Conservation (phyloP, 1,284 basidiomycete genomes). For the Psilocybe mexicana region DNA sequence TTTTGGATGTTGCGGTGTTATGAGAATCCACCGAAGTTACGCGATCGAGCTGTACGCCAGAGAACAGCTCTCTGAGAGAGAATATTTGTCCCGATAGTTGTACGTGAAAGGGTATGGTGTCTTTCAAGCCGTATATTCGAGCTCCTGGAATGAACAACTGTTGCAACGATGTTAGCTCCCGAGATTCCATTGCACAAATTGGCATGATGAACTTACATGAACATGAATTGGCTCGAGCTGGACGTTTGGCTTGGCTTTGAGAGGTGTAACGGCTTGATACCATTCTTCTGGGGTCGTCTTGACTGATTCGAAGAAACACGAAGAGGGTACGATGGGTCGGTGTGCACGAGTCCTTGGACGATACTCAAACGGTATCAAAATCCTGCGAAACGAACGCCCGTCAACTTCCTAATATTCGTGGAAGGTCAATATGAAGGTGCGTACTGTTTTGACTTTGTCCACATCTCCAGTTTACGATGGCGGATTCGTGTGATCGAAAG, state of each 20-base stretch:
- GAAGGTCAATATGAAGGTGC: conserved; percentile 11
- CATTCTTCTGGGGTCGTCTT: conserved; percentile 65
- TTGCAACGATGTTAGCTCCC: conserved; percentile 4
- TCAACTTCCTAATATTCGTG: background rate
- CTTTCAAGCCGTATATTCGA: conserved; percentile 51
- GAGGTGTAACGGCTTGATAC: conserved; percentile 48
- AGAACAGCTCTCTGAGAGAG: conserved; percentile 44
- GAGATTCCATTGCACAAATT: background rate
- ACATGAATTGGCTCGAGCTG: conserved; percentile 41
- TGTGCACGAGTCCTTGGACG: conserved; percentile 54
- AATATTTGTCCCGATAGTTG: conserved; percentile 50
- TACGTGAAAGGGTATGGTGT: conserved; percentile 62
- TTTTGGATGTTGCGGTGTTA: conserved; percentile 14
- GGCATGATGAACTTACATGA: conserved; percentile 42
- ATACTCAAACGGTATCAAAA: conserved; percentile 45
- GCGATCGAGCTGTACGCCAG: conserved; percentile 24
- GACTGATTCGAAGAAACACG: conserved; percentile 46
- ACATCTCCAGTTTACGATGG: conserved; percentile 37
- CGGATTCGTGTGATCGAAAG: conserved; percentile 41
- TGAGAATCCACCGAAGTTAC: conserved; percentile 26
- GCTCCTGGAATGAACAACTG: conserved; percentile 55
- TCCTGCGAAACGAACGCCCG: conserved; percentile 20
- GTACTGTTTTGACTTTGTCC: conserved; percentile 40
- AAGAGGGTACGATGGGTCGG: conserved; percentile 40
- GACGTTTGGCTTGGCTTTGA: conserved; percentile 36